phyloP scores from a whole-genome alignment of 768 basidiomycete species.

The Pluteus cervinus region DNA sequence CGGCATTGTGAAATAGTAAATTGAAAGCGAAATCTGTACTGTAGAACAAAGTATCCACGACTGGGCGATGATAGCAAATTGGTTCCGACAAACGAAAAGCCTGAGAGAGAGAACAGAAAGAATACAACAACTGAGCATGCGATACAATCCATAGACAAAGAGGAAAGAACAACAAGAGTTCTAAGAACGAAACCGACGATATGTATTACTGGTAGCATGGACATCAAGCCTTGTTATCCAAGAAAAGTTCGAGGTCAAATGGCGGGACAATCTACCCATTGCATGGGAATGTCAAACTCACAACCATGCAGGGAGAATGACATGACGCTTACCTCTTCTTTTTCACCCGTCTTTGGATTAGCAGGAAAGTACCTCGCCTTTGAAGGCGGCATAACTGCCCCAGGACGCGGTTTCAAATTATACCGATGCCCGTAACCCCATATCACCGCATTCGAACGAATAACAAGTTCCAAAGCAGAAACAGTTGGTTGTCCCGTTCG shows the following conservation, averaged over 20 bases:
- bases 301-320: slow-evolving; percentile 7
- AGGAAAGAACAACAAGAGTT: no score
- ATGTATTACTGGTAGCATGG: no score
- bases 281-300: slow-evolving; percentile 4
- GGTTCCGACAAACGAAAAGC: no score
- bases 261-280: slow-evolving; percentile 34
- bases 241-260: slow-evolving; percentile 50
- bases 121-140: no score
- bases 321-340: slow-evolving; percentile 34
- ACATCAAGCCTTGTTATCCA: slow-evolving; percentile 39
- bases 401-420: slow-evolving; percentile 40
- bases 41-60: no score
- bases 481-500: slow-evolving; percentile 42
- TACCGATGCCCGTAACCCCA: slow-evolving; percentile 53
- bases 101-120: no score
- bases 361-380: slow-evolving; percentile 12
- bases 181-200: no score
- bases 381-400: slow-evolving; percentile 39
- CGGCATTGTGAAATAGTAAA: no score
- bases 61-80: no score
- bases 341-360: slow-evolving; percentile 12
- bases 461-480: slow-evolving; percentile 56
- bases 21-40: no score
- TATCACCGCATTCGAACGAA: slow-evolving; percentile 59
- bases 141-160: no score